Base-by-base conservation (phyloP, 192 early-diverging fungal species). In the Oehlia diaphana region DNA sequence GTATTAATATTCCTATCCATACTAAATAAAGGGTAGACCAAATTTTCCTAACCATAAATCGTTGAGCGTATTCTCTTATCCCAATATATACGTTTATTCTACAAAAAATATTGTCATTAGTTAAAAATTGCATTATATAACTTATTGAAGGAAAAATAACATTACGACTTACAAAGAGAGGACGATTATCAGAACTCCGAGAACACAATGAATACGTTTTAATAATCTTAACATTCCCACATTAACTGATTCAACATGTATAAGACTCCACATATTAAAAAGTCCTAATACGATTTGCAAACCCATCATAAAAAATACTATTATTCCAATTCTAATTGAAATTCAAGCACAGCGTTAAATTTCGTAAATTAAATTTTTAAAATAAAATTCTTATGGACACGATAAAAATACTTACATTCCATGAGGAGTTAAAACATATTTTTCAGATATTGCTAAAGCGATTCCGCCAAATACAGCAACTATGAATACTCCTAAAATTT, bases 401-500 rank as follows among this genome's bases (percentile, higher is more conserved):
- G 10, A 64, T 72, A 35, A 31, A 42, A 71, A 37, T 31, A 33
- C 65, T 42, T 50, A 73, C 71, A 50, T 53, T 50, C 49, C 49
- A 49, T 73, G 78, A 28, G 14, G 3, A 28, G 16, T 26, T 58
- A 23, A 49, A n/a, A 71, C 21, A n/a, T 37, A 21, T 14, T 16
- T 47, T 35, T 42, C 31, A 19, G 49, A 9, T 7, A 67, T 58
- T 3, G 78, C 67, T 16, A 80, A 81, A 9, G 79, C 79, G 5
- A 71, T 58, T 5, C 79, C 78, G 6, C 76, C 79, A 39, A 79
- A 47, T 9, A 72, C n/a, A 12, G 58, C 63, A 61, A 80, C 76
- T 7, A 47, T 81, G 28, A 80, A 21, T 1, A 31, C 77, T 2
- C 76, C 76, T 12, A 80, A 14, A 3, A 80, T 47, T 35, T 80